A percentile compares a stretch with the other conserved stretches of the same genome.
Evolutionary conservation across 202 grass and related monocot genomes (phyloP).

Genomic region (Sporobolus alterniflorus): DNA sequence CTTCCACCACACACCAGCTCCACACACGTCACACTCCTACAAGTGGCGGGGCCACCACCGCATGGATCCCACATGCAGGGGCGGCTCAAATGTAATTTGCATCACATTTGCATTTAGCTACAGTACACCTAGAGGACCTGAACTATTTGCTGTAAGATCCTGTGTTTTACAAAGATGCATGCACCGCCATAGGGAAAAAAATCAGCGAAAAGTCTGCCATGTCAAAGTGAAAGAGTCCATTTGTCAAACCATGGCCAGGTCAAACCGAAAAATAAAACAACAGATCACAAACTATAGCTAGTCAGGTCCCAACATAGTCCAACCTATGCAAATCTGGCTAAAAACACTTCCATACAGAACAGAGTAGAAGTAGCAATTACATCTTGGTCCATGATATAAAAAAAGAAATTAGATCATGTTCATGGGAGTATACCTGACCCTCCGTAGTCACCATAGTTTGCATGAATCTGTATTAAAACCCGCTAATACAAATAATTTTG

Average conservation of each 20-base stretch:
- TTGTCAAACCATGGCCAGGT: background rate
- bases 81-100: background rate
- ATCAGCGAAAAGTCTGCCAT: background rate
- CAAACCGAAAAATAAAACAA: background rate
- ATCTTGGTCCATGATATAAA: background rate
- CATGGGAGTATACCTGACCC: background rate
- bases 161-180: background rate
- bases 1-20: background rate
- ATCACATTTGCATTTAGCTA: background rate
- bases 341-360: background rate
- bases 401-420: background rate
- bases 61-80: background rate
- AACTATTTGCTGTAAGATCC: background rate
- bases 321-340: background rate
- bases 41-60: background rate
- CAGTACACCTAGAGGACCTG: background rate
- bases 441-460: slow-evolving; percentile 15
- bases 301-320: background rate
- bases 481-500: background rate
- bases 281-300: background rate
- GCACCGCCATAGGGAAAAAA: background rate
- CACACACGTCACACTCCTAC: background rate
- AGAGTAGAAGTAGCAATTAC: background rate
- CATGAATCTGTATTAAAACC: background rate
- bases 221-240: background rate